A percentile compares a stretch with the other conserved stretches of the same genome.
These are phyloP conservation scores for Vigna trinervia DNA, from an alignment of 306 rosid genomes.

Conservation along the genomic window DNA sequence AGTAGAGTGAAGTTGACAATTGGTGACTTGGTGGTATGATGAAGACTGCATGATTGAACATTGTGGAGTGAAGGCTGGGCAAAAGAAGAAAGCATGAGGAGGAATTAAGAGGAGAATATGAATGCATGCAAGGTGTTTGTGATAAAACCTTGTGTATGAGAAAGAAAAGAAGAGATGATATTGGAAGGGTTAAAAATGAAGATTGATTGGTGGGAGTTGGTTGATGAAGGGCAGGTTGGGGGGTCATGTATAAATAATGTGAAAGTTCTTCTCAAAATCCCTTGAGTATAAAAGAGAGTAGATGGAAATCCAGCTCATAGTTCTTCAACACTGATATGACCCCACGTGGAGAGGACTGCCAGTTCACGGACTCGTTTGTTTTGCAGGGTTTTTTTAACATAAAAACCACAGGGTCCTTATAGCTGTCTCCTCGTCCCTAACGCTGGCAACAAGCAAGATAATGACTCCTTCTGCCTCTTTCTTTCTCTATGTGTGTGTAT, in stretches of 20 bases:
- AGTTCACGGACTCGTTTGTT: conserved; percentile 55
- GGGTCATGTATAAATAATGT: conserved; percentile 8
- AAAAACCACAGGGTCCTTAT: conserved; percentile 39
- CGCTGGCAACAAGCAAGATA: conserved; percentile 66
- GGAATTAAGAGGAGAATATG: background rate
- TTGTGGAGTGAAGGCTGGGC: background rate
- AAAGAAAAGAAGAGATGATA: background rate
- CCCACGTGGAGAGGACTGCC: conserved; percentile 81
- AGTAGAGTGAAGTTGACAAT: conserved; percentile 22
- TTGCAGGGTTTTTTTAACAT: conserved; percentile 38
- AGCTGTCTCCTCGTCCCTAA: conserved; percentile 68
- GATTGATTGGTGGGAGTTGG: conserved; percentile 40
- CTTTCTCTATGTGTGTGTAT: background rate
- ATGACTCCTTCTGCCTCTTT: conserved; percentile 40
- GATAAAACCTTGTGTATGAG: background rate
- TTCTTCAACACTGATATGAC: conserved; percentile 46
- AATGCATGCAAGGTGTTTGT: background rate
- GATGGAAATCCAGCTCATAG: conserved; percentile 83
- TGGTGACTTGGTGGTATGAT: background rate
- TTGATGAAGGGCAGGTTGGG: conserved; percentile 40
- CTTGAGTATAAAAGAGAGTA: background rate
- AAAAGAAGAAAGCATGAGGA: conserved; percentile 38
- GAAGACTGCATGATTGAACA: background rate
- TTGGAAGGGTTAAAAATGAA: conserved; percentile 28
- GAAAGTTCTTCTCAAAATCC: background rate